Evolutionary conservation across 352 stramenopile genomes (phyloP).

Genomic region (Phytophthora uliginosa): DNA sequence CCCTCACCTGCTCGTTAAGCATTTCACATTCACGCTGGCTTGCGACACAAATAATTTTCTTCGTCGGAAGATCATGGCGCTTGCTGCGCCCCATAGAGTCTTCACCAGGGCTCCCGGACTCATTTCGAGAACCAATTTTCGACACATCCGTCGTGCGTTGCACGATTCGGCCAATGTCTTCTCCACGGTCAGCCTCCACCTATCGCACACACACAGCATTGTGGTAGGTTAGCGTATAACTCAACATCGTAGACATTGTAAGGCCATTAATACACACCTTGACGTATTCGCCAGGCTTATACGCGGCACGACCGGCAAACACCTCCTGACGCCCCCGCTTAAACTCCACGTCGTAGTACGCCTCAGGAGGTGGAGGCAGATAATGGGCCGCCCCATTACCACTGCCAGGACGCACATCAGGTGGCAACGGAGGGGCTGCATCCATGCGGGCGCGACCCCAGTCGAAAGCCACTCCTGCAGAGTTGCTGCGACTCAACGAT

Average conservation of each 20-base stretch:
- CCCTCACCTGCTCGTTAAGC: constrained; percentile 85
- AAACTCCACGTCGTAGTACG: constrained; percentile 97
- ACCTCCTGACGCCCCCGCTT: constrained; percentile 95
- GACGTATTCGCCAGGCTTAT: constrained; percentile 95
- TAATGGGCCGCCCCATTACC: constrained; percentile 47
- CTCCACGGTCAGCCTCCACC: constrained; percentile 98
- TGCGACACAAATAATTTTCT: constrained; percentile 95
- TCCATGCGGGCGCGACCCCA: constrained; percentile 60
- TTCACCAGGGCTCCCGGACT: constrained; percentile 44
- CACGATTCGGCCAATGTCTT: constrained; percentile 97
- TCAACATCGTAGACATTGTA: not conserved
- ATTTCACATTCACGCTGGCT: constrained; percentile 94
- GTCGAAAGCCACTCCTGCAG: constrained; percentile 70
- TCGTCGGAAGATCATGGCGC: constrained; percentile 80
- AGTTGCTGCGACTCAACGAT: constrained; percentile 65
- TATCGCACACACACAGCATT: constrained; percentile 40
- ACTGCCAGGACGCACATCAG: constrained; percentile 48
- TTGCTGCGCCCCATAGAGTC: constrained; percentile 62
- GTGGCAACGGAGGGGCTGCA: constrained; percentile 68
- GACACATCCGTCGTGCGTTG: constrained; percentile 88
- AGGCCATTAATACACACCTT: constrained; percentile 65
- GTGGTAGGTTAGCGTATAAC: not conserved
- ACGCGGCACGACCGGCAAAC: constrained; percentile 87
- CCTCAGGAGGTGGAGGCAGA: constrained; percentile 71
- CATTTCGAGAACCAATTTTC: constrained; percentile 63